phyloP scores from a whole-genome alignment of 257 asterid species.

The Capsicum chinense region DNA sequence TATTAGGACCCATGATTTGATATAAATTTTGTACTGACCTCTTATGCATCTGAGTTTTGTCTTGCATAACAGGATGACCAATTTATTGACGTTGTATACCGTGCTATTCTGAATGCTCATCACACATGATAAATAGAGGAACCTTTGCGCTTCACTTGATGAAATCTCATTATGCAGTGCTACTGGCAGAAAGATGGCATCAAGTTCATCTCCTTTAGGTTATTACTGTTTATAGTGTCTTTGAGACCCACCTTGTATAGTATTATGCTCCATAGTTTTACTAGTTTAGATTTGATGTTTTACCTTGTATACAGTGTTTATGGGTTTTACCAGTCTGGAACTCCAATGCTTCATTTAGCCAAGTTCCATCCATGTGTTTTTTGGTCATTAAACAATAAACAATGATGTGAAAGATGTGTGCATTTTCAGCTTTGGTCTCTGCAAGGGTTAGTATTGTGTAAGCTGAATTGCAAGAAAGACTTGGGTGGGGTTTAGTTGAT shows the following conservation, averaged over 20 bases:
- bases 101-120: slow-evolving; percentile 67
- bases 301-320: neutral
- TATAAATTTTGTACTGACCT: neutral
- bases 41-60: neutral
- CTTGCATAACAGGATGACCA: slow-evolving; percentile 61
- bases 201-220: neutral
- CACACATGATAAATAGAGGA: slow-evolving; percentile 39
- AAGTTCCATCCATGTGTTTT: neutral
- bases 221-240: neutral
- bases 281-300: slow-evolving; percentile 17
- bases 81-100: slow-evolving; percentile 79
- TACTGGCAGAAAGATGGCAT: slow-evolving; percentile 1
- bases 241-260: slow-evolving; percentile 7
- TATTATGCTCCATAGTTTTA: neutral
- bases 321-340: neutral
- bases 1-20: neutral
- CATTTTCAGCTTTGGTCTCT: neutral
- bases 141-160: neutral
- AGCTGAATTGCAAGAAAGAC: too few relatives aligned
- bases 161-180: neutral
- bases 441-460: neutral
- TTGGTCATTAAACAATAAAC: neutral
- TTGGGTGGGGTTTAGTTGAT: neutral
- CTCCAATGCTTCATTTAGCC: neutral
- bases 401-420: neutral